A percentile compares a stretch with the other conserved stretches of the same genome.
Evolutionary conservation across 306 rosid species (phyloP).

Genomic region (Argentina anserina): DNA sequence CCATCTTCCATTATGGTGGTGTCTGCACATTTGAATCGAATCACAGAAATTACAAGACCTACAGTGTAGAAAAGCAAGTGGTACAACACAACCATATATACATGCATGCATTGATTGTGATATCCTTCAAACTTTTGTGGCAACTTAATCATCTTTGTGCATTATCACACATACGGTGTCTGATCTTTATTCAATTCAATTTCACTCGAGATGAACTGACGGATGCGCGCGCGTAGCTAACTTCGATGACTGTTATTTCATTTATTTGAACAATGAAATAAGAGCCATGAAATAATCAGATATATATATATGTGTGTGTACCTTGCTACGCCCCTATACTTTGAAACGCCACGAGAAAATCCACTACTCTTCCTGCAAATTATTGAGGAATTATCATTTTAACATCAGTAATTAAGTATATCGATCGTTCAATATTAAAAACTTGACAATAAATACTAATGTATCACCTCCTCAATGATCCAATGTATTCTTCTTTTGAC

Average conservation of each 20-base stretch:
- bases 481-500: slow-evolving; percentile 89
- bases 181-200: background rate
- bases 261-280: background rate
- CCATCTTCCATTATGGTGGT: slow-evolving; percentile 59
- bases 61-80: background rate
- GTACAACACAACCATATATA: background rate
- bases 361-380: slow-evolving; percentile 86
- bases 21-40: slow-evolving; percentile 28
- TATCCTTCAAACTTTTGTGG: background rate
- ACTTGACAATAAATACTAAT: background rate
- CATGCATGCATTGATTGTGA: slow-evolving; percentile 1
- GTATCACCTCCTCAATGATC: slow-evolving; percentile 78
- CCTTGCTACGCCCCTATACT: slow-evolving; percentile 97
- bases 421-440: background rate
- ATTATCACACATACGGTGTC: background rate
- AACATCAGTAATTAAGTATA: background rate
- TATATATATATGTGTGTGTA: slow-evolving; percentile 8
- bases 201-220: background rate
- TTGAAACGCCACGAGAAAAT: slow-evolving; percentile 93
- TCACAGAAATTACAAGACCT: background rate
- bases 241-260: background rate
- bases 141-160: slow-evolving; percentile 5
- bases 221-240: background rate
- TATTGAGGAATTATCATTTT: background rate
- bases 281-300: too few species aligned